Evolutionary conservation across 805 yeast species (phyloP).

Genomic region (Pichia sporocuriosa): DNA sequence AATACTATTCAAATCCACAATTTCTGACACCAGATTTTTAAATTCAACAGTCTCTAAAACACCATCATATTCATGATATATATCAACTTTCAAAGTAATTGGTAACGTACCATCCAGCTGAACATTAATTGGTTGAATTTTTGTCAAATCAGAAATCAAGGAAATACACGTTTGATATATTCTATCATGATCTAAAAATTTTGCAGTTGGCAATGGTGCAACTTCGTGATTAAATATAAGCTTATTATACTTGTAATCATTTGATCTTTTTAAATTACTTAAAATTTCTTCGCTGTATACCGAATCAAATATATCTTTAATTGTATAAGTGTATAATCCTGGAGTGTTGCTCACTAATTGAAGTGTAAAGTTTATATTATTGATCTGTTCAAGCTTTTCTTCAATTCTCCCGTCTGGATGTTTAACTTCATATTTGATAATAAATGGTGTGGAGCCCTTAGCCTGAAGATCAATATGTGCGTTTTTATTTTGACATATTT

Average conservation of each 20-base stretch:
- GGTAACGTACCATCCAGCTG: slow-evolving; percentile 68
- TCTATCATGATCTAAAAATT: slow-evolving; percentile 16
- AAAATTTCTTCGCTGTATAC: slow-evolving; percentile 43
- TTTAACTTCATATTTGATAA: slow-evolving; percentile 56
- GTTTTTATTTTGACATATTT: slow-evolving; percentile 23
- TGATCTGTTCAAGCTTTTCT: slow-evolving; percentile 36
- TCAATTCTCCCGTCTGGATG: slow-evolving; percentile 49
- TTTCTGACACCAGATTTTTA: slow-evolving; percentile 33
- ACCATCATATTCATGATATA: slow-evolving; percentile 57
- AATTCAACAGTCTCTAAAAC: slow-evolving; percentile 41
- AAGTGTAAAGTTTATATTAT: slow-evolving; percentile 33
- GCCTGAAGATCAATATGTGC: slow-evolving; percentile 34
- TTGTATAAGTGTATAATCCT: slow-evolving; percentile 58
- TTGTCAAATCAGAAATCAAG: slow-evolving; percentile 18
- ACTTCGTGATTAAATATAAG: slow-evolving; percentile 46
- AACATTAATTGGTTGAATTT: slow-evolving; percentile 48
- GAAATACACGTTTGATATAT: slow-evolving; percentile 28
- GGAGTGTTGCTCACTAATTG: slow-evolving; percentile 35
- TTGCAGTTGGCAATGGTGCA: slow-evolving; percentile 53
- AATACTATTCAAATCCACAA: slow-evolving; percentile 35
- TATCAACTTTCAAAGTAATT: slow-evolving; percentile 46
- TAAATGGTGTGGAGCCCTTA: slow-evolving; percentile 57
- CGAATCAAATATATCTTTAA: slow-evolving; percentile 60
- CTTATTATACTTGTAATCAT: slow-evolving; percentile 24
- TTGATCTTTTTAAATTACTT: slow-evolving; percentile 19